A percentile compares a stretch with the other conserved stretches of the same genome.
Evolutionary conservation across 2,329 filamentous ascomycete species (phyloP).

Genomic region (Pestalotiopsis sp.): DNA sequence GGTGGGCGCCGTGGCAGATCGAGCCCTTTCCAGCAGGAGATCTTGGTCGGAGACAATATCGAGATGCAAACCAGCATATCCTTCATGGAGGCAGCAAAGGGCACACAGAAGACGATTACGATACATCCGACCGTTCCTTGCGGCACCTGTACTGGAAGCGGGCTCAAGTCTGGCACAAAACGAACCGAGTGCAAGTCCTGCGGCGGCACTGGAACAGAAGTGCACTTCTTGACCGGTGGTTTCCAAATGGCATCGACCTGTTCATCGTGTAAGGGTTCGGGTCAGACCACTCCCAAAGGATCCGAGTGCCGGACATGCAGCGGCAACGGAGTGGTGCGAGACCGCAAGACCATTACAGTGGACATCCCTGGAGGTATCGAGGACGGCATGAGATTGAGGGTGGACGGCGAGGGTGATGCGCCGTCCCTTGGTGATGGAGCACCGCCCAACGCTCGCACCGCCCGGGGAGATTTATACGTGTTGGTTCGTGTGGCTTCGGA

Average conservation of each 20-base stretch:
- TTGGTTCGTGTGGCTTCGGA: constrained; percentile 89
- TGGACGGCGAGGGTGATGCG: constrained; percentile 86
- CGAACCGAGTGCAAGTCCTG: constrained; percentile 76
- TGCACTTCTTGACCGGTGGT: constrained; percentile 88
- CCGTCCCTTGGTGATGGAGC: constrained; percentile 74
- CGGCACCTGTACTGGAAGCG: constrained; percentile 79
- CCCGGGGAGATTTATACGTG: constrained; percentile 88
- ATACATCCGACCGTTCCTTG: constrained; percentile 84
- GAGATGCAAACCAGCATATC: constrained; percentile 91
- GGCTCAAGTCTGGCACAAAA: constrained; percentile 80
- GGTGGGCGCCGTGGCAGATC: constrained; percentile 50
- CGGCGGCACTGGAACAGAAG: constrained; percentile 81
- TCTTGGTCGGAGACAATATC: constrained; percentile 93
- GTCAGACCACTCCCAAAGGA: constrained; percentile 74
- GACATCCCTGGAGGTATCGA: constrained; percentile 96
- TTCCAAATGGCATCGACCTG: constrained; percentile 97
- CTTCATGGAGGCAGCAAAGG: constrained; percentile 96
- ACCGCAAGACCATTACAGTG: constrained; percentile 80
- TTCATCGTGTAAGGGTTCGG: constrained; percentile 76
- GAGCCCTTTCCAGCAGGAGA: constrained; percentile 75
- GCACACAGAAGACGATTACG: constrained; percentile 82
- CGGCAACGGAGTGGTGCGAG: constrained; percentile 82
- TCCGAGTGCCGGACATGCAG: constrained; percentile 79
- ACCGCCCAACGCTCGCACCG: constrained; percentile 64
- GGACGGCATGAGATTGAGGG: constrained; percentile 89